Evolutionary conservation across 495 filamentous ascomycete genomes (phyloP).

Genomic region (Saxispiralis lemnorum): DNA sequence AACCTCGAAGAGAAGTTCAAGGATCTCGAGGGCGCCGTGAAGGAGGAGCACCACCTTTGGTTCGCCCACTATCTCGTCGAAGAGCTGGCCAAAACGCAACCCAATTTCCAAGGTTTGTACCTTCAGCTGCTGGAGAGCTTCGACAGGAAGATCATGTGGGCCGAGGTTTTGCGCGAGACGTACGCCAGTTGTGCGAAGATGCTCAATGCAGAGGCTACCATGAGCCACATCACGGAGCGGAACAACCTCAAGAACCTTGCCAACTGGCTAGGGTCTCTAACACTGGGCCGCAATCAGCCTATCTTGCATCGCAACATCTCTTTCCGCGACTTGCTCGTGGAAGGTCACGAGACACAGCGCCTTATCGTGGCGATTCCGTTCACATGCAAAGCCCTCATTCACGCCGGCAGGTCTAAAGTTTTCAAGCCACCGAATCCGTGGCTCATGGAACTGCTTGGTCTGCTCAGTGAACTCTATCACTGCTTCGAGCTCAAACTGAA

Average conservation of each 20-base stretch:
- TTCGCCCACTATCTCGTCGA: slow-evolving; percentile 93
- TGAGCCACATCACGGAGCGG: slow-evolving; percentile 63
- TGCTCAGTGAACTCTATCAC: slow-evolving; percentile 82
- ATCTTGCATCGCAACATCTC: slow-evolving; percentile 94
- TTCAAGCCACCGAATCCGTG: slow-evolving; percentile 93
- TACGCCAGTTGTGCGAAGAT: slow-evolving; percentile 69
- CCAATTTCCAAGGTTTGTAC: slow-evolving; percentile 86
- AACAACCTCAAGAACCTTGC: slow-evolving; percentile 81
- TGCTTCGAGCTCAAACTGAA: slow-evolving; percentile 86
- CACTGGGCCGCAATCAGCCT: slow-evolving; percentile 82
- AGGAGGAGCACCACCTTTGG: slow-evolving; percentile 78
- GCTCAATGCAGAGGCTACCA: slow-evolving; percentile 72
- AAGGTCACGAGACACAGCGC: slow-evolving; percentile 78
- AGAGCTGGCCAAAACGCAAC: slow-evolving; percentile 86
- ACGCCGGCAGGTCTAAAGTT: slow-evolving; percentile 67
- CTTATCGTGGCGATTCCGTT: slow-evolving; percentile 87
- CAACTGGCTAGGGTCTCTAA: slow-evolving; percentile 82
- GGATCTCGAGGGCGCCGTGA: slow-evolving; percentile 59
- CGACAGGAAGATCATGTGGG: slow-evolving; percentile 57
- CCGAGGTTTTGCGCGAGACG: slow-evolving; percentile 81
- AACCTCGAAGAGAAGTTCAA: slow-evolving; percentile 68
- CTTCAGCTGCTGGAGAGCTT: slow-evolving; percentile 76
- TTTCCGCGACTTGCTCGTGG: slow-evolving; percentile 84
- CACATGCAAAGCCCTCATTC: slow-evolving; percentile 79
- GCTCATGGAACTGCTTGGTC: slow-evolving; percentile 80